Percentiles rank a stretch among this genome's conserved stretches.
Conservation (phyloP, 345 rosid species). For the Eucalyptus marginata region DNA sequence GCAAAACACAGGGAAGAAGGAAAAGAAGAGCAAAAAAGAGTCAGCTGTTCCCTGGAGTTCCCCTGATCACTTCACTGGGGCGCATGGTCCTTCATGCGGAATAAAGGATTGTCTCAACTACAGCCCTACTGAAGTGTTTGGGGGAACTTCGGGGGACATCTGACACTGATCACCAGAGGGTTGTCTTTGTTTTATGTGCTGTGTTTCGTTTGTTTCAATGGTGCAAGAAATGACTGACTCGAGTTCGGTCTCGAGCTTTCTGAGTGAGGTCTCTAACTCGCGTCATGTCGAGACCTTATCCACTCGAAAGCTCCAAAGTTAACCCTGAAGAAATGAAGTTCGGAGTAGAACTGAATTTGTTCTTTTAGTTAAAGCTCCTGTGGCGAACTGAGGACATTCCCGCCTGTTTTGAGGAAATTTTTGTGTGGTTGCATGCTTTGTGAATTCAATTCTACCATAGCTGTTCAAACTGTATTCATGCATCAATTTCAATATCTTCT, state of each 20-base stretch:
- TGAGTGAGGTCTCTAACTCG: neutral
- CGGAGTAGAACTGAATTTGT: neutral
- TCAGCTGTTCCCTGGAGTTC: constrained; percentile 12
- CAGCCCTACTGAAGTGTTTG: constrained; percentile 22
- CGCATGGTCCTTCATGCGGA: neutral
- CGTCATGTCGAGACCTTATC: neutral
- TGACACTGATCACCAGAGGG: neutral
- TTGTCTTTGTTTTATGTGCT: neutral
- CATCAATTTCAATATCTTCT: neutral
- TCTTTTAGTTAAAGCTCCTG: neutral
- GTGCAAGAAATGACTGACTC: neutral
- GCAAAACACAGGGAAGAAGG: neutral
- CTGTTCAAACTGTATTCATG: neutral
- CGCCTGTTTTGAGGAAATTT: neutral
- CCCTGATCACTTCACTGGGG: constrained; percentile 10
- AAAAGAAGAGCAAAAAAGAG: neutral
- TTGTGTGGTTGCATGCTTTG: neutral
- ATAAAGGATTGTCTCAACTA: neutral
- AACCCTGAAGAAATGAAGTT: neutral
- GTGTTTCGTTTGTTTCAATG: neutral
- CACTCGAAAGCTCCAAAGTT: neutral
- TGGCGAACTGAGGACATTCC: neutral
- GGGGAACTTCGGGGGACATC: constrained; percentile 14
- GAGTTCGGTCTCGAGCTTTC: neutral
- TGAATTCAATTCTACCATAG: neutral